Evolutionary conservation across 148 eudicot genomes (phyloP).

Genomic region (Fagopyrum esculentum): DNA sequence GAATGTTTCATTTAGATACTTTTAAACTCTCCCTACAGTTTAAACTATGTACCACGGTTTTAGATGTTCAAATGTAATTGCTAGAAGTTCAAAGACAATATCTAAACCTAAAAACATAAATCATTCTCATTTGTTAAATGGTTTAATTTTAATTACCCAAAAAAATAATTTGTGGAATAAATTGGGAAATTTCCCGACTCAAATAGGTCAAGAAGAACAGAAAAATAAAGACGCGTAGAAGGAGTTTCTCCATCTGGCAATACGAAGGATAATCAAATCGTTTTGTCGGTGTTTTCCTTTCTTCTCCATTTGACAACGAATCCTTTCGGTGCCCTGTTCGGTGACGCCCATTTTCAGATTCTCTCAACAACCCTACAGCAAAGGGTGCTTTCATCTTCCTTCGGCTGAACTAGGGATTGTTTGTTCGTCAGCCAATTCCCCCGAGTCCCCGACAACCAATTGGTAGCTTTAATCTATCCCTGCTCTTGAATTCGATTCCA

Average conservation of each 20-base stretch:
- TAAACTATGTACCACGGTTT: no score
- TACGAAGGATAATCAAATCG: not conserved
- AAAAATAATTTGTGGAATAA: not conserved
- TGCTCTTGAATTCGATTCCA: constrained; percentile 1
- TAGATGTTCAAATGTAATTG: no score
- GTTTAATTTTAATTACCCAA: no score
- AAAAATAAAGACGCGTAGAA: constrained; percentile 5
- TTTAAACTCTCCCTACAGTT: no score
- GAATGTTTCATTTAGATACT: no score
- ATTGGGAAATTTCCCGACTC: not conserved
- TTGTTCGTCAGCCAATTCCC: not conserved
- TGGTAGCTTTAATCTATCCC: constrained; percentile 9
- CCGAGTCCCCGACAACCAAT: not conserved
- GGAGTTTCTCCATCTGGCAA: constrained; percentile 9
- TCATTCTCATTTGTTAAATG: no score
- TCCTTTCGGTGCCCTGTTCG: not conserved
- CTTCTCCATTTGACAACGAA: constrained; percentile 10
- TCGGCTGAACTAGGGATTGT: not conserved
- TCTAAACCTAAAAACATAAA: no score
- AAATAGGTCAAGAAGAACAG: not conserved
- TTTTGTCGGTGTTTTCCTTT: constrained; percentile 3
- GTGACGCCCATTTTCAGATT: constrained; percentile 2
- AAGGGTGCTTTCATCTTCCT: not conserved
- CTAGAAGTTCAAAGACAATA: no score
- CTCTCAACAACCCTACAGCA: not conserved